A percentile compares a stretch with the other conserved stretches of the same genome.
These are phyloP conservation scores for Pythium apleroticum DNA, from an alignment of 352 stramenopile genomes.

Conservation along the genomic window DNA sequence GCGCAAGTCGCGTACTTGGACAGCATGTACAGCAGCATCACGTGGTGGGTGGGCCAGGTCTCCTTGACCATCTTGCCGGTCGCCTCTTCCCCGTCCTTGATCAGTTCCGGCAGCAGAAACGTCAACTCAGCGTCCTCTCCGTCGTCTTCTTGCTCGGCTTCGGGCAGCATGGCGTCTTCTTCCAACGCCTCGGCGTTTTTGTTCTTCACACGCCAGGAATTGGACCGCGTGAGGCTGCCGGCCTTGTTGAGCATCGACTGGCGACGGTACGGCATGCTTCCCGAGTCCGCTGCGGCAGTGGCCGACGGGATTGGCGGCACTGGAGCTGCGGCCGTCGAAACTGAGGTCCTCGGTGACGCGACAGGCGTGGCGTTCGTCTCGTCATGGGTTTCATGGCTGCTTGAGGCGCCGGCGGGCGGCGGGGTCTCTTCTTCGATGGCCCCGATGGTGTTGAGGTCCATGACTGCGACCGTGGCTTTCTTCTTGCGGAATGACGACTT, in stretches of 20 bases:
- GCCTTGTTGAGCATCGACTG: slow-evolving; percentile 21
- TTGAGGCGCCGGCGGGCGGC: not conserved
- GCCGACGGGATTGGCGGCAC: not conserved
- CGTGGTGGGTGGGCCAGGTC: slow-evolving; percentile 49
- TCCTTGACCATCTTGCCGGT: slow-evolving; percentile 41
- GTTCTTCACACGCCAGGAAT: slow-evolving; percentile 22
- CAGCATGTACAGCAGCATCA: slow-evolving; percentile 77
- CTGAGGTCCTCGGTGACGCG: not conserved
- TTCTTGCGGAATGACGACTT: slow-evolving; percentile 19
- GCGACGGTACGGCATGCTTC: slow-evolving; percentile 10
- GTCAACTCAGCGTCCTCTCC: slow-evolving; percentile 32
- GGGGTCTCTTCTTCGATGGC: slow-evolving; percentile 16
- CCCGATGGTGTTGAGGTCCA: slow-evolving; percentile 17
- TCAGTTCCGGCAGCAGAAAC: slow-evolving; percentile 52
- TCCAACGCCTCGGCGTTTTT: slow-evolving; percentile 14
- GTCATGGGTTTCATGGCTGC: not conserved
- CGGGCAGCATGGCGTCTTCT: not conserved
- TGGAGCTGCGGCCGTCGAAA: not conserved
- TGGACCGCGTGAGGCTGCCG: slow-evolving; percentile 12
- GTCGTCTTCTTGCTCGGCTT: not conserved
- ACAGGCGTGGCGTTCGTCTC: not conserved
- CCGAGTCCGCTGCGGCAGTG: not conserved
- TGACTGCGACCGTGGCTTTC: slow-evolving; percentile 7
- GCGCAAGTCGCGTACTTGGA: slow-evolving; percentile 86
- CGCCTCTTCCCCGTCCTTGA: slow-evolving; percentile 45